Evolutionary conservation across 2,329 filamentous ascomycete species (phyloP), one percentile per base, ranked within the genome.

Genomic region (Ceratocystis papillata): DNA sequence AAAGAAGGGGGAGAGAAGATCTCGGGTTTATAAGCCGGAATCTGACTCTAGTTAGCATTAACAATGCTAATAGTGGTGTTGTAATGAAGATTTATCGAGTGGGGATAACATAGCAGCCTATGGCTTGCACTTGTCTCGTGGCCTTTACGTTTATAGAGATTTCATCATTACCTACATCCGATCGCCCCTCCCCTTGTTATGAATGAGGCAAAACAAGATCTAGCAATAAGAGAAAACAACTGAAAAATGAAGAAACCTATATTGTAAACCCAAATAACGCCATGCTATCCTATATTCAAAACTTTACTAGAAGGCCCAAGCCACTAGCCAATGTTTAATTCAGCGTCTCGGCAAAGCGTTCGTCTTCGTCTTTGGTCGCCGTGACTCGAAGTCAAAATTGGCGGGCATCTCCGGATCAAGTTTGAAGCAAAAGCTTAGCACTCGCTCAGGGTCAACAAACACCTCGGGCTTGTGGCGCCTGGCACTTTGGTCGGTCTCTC

Each of bases 371-470:
- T 65, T 67, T 62, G 62, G 69, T 25, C 69, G 68, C 48, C 64
- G 69, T 33, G 72, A 70, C 68, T 74, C 73, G 60, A 75, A 77
- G 64, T 81, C 78, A 22, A 81, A 73, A 50, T 80, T 79, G 5
- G 70, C 71, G 33, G 79, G 77, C 63, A 81, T 70, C 17, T 77
- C 75, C 67, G 77, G 76, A 68, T 81, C 77, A 2, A 78, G 79
- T 50, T 76, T 73, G 15, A 76, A 73, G 25, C 73, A 73, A 67
- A 80, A 77, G 77, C 78, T 80, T 44, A 81, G 72, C 64, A 80
- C 62, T 65, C 78, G 75, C 70, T 82, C 80, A 17, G 76, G 77
- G 70, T 80, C 77, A 1, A 77, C 74, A 28, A 71, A 73, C 5
- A 69, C 71, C 60, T 71, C 64, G 7, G 55, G 17, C 2, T 60